Base-by-base conservation (phyloP, 2,329 filamentous ascomycete genomes). In the Sarocladium strictum region DNA sequence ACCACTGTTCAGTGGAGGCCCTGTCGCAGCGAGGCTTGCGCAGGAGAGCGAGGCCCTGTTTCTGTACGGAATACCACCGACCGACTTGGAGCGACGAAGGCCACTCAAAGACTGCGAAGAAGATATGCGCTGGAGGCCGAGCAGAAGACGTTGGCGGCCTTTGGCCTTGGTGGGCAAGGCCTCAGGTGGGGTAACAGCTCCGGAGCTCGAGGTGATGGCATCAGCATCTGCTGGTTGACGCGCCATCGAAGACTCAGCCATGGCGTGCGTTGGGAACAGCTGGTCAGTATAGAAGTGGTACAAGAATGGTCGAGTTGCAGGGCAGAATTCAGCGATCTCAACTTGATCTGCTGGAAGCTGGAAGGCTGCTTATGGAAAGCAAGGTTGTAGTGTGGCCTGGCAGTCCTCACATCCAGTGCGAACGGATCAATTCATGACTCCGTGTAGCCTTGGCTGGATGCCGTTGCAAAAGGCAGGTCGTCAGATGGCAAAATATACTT, bases 41-140 rank as follows among this genome's bases (percentile, higher is more conserved):
- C 79, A 83, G 1, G 80, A 84, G 12, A 83, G 64, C 45, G 72
- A 77, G 45, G 71, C 72, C n/a, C 73, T 69, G 37, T 66, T 68
- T 59, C 83, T 73, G 76, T 90, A 85, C 10, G 86, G 83, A 63
- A 86, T 87, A 7, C 50, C 50, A 63, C 81, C 85, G 56, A 82
- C 79, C 6, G 89, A 86, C 55, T 84, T 79, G 24, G 83, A 74
- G 56, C 87, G 81, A 55, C 83, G 79, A 54, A 84, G 69, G 56
- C 81, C 80, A 38, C 80, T 76, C 52, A 96, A 72, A 15, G 87
- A 89, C 1, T 88, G 85, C 6, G 86, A 90, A 0, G 90, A 96
- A 11, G 89, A 86, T 64, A 95, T 93, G 56, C 89, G 85, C 58
- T 93, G 86, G 50, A 96, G 78, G 29, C 85, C 83, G 58, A 85